Evolutionary conservation across 1,284 basidiomycete species (phyloP), one percentile per base, ranked within the genome.

Genomic region (Apiotrichum brassicae): DNA sequence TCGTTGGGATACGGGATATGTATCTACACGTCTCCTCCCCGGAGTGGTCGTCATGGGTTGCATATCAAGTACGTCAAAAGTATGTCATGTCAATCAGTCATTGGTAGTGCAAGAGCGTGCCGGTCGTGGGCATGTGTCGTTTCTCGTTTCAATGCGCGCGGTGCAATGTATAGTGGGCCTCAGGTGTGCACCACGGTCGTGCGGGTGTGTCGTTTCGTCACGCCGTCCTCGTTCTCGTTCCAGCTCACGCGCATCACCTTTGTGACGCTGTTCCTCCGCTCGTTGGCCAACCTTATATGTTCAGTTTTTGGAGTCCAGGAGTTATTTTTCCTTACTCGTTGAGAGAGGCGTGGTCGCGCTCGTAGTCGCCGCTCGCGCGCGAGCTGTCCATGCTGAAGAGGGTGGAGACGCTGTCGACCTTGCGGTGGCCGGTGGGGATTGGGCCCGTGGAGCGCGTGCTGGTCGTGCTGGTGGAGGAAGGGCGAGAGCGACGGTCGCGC

Each of bases 311-410:
- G 20, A 16, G 36, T 18, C 5, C 11, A 38, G n/a, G 22, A 30
- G 4, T 22, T 19, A 20, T 13, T 20, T 37, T 6, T n/a, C 13
- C 38, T 32, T 26, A 26, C 16, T 24, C 36, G 19, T 46, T 22
- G 20, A 19, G 18, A 20, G 12, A 7, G 28, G 28, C 14, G 28
- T n/a, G 7, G 16, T 34, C 39, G 25, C 49, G 36, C 20, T 41
- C 28, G 7, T n/a, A 11, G 33, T 44, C 43, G n/a, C 34, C 7
- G n/a, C 22, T 25, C 8, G 43, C 32, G 23, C 43, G 43, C 12
- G 32, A 35, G 16, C 41, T 48, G 23, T 55, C 57, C n/a, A 61
- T 51, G 42, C 59, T 61, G 57, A 57, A 61, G n/a, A 61, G 46
- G 18, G 59, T 61, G 34, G 42, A 48, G 11, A 56, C 41, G 39